These are phyloP conservation scores for Aspergillus transmontanensis DNA, from an alignment of 2,329 filamentous ascomycete genomes.

Conservation along the genomic window DNA sequence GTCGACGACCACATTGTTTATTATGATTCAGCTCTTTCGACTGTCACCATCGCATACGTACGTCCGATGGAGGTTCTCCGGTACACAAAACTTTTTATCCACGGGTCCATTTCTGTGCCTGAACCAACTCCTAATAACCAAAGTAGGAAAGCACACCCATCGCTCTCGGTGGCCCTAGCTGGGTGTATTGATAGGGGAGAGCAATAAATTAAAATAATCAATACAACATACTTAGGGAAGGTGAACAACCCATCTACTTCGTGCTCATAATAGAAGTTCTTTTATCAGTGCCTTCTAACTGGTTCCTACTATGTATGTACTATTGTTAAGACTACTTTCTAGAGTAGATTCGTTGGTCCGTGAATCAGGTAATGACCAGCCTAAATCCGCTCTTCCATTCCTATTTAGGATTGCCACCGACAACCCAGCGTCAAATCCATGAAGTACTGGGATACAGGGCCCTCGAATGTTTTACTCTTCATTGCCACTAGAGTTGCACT, in stretches of 20 bases:
- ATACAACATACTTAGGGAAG: neutral
- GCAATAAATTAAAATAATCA: neutral
- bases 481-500: neutral
- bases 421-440: neutral
- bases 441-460: neutral
- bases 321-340: neutral
- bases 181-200: neutral
- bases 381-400: neutral
- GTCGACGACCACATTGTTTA: conserved; percentile 6
- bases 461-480: neutral
- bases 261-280: neutral
- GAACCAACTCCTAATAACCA: neutral
- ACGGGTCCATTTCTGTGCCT: conserved; percentile 2
- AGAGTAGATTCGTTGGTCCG: neutral
- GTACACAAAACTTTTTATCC: neutral
- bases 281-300: neutral
- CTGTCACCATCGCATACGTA: neutral
- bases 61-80: neutral
- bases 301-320: neutral
- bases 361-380: neutral
- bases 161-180: neutral
- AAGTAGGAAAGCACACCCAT: neutral
- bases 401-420: neutral
- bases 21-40: conserved; percentile 7
- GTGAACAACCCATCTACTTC: neutral